phyloP scores from a whole-genome alignment of 306 rosid genomes.

The Oemleria cerasiformis region DNA sequence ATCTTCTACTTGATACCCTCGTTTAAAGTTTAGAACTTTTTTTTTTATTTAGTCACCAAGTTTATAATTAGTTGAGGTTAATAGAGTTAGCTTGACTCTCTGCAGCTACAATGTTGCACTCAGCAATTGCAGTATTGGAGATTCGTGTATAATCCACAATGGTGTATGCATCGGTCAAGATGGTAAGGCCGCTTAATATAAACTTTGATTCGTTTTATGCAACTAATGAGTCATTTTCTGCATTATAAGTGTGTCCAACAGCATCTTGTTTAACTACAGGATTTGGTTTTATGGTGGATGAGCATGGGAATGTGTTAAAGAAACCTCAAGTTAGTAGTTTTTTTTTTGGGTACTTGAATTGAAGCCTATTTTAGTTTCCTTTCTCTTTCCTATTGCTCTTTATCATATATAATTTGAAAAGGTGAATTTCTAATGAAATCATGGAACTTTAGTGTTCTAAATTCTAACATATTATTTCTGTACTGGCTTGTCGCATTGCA shows the following conservation, averaged over 20 bases:
- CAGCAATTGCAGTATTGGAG: slow-evolving; percentile 76
- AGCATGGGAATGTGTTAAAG: slow-evolving; percentile 67
- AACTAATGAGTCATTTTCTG: background rate
- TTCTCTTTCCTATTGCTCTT: background rate
- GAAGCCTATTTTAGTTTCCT: slow-evolving; percentile 1
- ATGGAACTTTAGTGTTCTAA: background rate
- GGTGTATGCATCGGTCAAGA: slow-evolving; percentile 98
- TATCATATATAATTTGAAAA: background rate
- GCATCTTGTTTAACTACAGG: slow-evolving; percentile 43
- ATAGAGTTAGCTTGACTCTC: slow-evolving; percentile 6
- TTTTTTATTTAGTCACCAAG: slow-evolving; percentile 1
- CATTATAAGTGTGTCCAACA: too few species aligned
- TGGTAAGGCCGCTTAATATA: slow-evolving; percentile 49
- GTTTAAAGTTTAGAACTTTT: background rate
- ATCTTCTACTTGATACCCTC: background rate
- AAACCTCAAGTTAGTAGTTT: slow-evolving; percentile 78
- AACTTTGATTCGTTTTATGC: slow-evolving; percentile 15
- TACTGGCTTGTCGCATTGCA: background rate
- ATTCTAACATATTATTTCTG: background rate
- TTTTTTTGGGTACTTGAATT: slow-evolving; percentile 6
- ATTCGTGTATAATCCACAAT: slow-evolving; percentile 71
- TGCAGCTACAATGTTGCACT: slow-evolving; percentile 75
- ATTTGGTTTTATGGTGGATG: slow-evolving; percentile 80
- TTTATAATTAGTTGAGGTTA: slow-evolving; percentile 11
- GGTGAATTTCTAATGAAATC: background rate